Evolutionary conservation across 371 early-diverging fungal species (phyloP), one percentile per base, ranked within the genome.

Genomic region (Mortierella sp.): DNA sequence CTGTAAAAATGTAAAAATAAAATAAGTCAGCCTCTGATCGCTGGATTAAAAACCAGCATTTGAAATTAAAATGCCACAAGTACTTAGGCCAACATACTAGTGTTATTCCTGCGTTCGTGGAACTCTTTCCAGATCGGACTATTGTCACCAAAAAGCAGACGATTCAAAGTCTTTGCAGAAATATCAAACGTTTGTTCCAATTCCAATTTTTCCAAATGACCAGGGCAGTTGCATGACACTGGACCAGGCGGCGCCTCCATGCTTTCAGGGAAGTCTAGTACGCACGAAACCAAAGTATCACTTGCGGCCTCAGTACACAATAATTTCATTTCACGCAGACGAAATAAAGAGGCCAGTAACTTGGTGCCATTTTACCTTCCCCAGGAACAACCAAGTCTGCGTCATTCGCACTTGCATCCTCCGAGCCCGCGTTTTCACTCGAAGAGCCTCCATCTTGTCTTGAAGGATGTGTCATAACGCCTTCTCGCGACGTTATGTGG

Each of bases 121-220:
- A 88, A 87, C 30, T 83, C 75, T 58, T 88, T 85, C 89, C 89
- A 89, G 22, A 87, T 62, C n/a, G 84, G 84, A 16, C 84, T 68
- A 47, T 87, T 78, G 30, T 84, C 75, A 10, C 84, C 85, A 79
- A 92, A 94, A 28, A 94, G 63, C 26, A 90, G 52, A 0, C 91
- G 90, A 62, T 85, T 92, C 26, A 92, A 52, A 24, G 83, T 81
- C 72, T 91, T 93, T 26, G 93, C 93, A 6, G 93, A 86, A 12
- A 92, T 72, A 1, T 84, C 80, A 5, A 92, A 76, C 26, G 87
- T 86, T 16, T 88, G 79, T 35, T 93, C 90, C 18, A 84, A 65
- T 54, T 92, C 93, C 18, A 86, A 58, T 66, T 89, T 90, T 57
- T 94, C 94, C 28, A 90, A 73, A 75, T 94, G 94, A 32, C 88